Conservation (phyloP, 208 protist species). For the Acanthamoeba lenticulata region DNA sequence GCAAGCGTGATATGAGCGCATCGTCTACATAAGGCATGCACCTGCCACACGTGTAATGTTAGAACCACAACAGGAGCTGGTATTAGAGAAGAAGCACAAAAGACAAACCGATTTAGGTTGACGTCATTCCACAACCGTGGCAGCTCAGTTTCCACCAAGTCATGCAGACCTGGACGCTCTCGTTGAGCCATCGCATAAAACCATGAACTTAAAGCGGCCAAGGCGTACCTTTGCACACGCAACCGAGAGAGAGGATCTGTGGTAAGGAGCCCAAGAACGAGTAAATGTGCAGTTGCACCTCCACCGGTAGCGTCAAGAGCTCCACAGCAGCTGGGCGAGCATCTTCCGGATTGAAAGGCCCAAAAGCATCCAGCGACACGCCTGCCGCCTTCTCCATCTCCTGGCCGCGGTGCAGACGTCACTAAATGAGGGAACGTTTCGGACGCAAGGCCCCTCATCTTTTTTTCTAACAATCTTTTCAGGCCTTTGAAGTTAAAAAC, state of each 20-base stretch:
- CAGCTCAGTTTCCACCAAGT: background rate
- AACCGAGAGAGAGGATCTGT: background rate
- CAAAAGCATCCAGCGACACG: too few relatives aligned
- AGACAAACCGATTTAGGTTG: background rate
- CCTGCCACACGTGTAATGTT: background rate
- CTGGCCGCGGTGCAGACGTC: too few relatives aligned
- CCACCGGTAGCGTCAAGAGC: background rate
- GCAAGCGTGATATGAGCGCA: background rate
- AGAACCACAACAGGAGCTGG: too few relatives aligned
- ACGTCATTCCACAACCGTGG: slow-evolving; percentile 2
- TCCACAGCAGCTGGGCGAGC: too few relatives aligned
- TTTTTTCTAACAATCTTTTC: too few relatives aligned
- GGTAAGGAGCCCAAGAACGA: background rate
- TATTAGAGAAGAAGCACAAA: background rate
- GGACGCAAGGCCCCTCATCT: too few relatives aligned
- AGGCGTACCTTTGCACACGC: background rate
- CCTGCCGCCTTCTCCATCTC: too few relatives aligned
- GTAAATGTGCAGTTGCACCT: slow-evolving; percentile 10
- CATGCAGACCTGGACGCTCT: background rate
- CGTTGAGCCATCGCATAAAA: background rate
- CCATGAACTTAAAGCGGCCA: background rate
- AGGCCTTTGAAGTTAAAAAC: too few relatives aligned
- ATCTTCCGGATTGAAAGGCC: too few relatives aligned
- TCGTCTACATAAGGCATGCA: background rate
- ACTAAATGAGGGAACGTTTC: too few relatives aligned